These are phyloP conservation scores for Komagataella ulmi DNA, from an alignment of 805 yeast species.

Conservation along the genomic window DNA sequence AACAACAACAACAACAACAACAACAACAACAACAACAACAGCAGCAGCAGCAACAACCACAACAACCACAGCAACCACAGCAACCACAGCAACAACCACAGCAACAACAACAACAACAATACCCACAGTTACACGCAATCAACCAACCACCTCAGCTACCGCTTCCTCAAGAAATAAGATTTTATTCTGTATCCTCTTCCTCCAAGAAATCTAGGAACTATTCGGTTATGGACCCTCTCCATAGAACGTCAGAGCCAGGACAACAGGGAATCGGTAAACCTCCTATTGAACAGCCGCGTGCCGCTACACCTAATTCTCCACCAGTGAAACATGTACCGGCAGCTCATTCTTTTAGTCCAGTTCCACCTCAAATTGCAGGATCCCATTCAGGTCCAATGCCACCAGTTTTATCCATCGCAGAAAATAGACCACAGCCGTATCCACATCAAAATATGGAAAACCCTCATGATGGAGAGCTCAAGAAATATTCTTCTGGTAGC, in stretches of 20 bases:
- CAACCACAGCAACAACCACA: slow-evolving; percentile 5
- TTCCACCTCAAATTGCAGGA: neutral
- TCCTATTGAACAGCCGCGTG: neutral
- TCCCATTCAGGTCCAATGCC: neutral
- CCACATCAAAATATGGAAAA: neutral
- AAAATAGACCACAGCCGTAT: neutral
- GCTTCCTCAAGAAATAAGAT: slow-evolving; percentile 14
- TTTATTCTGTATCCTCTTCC: slow-evolving; percentile 5
- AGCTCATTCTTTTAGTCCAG: neutral
- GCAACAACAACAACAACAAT: slow-evolving; percentile 4
- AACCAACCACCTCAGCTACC: slow-evolving; percentile 2
- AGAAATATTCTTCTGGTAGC: neutral
- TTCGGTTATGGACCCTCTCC: slow-evolving; percentile 24
- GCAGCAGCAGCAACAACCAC: slow-evolving; percentile 4
- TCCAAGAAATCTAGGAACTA: slow-evolving; percentile 21
- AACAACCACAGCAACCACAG: slow-evolving; percentile 1
- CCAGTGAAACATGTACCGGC: neutral
- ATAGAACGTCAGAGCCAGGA: neutral
- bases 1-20: slow-evolving; percentile 5
- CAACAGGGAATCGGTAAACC: neutral
- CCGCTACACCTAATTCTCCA: neutral
- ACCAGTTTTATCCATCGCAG: neutral
- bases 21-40: slow-evolving; percentile 3
- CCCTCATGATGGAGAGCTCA: neutral
- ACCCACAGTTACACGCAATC: slow-evolving; percentile 2